Evolutionary conservation across 2,329 filamentous ascomycete genomes (phyloP).

Genomic region (Verticillium longisporum): DNA sequence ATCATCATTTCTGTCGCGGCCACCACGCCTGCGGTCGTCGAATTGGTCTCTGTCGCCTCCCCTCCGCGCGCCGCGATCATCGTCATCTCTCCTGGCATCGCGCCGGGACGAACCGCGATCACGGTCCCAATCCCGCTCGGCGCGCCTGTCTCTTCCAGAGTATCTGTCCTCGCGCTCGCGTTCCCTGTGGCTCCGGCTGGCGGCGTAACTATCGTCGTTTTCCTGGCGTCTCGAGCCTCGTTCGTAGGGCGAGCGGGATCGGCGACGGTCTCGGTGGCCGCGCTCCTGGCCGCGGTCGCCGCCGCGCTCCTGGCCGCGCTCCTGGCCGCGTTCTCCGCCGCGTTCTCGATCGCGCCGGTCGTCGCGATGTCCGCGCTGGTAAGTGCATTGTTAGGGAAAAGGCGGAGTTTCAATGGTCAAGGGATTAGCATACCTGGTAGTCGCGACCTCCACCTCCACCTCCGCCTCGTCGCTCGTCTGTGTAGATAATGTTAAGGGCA

Average conservation of each 20-base stretch:
- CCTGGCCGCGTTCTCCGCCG: constrained; percentile 23
- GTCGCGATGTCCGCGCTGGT: constrained; percentile 22
- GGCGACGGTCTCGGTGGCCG: constrained; percentile 54
- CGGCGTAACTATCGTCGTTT: constrained; percentile 79
- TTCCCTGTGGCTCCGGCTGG: constrained; percentile 86
- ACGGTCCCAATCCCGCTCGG: constrained; percentile 70
- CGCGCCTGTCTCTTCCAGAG: constrained; percentile 57
- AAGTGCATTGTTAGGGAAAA: neutral
- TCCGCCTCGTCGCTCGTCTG: constrained; percentile 4
- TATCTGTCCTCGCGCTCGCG: constrained; percentile 92
- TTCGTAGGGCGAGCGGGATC: constrained; percentile 81
- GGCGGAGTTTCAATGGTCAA: neutral
- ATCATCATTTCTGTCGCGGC: constrained; percentile 35
- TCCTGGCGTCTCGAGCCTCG: constrained; percentile 63
- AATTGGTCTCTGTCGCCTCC: constrained; percentile 51
- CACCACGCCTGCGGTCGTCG: constrained; percentile 45
- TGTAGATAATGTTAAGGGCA: constrained; percentile 5
- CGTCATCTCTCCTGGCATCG: constrained; percentile 59
- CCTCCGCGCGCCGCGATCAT: constrained; percentile 37
- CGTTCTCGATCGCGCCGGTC: constrained; percentile 28
- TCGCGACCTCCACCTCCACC: constrained; percentile 12
- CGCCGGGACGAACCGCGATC: constrained; percentile 57
- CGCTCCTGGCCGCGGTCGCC: constrained; percentile 22
- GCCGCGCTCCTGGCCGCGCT: too few species aligned
- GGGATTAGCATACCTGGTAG: constrained; percentile 8